Evolutionary conservation across 495 filamentous ascomycete genomes (phyloP).

Genomic region (Lophium mytilinum): DNA sequence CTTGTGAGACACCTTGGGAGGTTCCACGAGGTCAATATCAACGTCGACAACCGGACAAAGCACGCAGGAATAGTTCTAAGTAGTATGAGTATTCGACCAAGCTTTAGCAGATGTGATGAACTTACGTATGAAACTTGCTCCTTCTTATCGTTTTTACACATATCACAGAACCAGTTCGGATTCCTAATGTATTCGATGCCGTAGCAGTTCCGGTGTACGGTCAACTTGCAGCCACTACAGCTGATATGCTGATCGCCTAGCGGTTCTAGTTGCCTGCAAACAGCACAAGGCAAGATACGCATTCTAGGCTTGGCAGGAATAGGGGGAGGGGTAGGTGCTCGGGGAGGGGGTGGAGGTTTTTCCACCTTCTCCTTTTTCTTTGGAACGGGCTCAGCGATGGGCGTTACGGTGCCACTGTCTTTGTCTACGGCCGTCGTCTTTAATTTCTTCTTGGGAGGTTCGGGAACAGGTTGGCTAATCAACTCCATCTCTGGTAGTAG

Average conservation of each 20-base stretch:
- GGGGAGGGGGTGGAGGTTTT: conserved; percentile 28
- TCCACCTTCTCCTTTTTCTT: conserved; percentile 55
- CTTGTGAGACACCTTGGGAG: conserved; percentile 73
- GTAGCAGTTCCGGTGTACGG: conserved; percentile 92
- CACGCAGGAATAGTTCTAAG: conserved; percentile 78
- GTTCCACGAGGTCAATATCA: conserved; percentile 74
- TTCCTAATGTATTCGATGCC: conserved; percentile 65
- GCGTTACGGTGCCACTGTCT: conserved; percentile 43
- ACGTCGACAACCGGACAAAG: conserved; percentile 74
- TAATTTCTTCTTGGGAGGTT: conserved; percentile 52
- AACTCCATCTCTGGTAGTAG: no score
- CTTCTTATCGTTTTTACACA: conserved; percentile 86
- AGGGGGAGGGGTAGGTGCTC: conserved; percentile 32
- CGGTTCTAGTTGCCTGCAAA: conserved; percentile 70
- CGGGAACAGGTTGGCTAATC: conserved; percentile 1
- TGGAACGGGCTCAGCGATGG: conserved; percentile 40
- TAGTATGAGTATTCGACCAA: conserved; percentile 24
- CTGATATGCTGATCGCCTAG: conserved; percentile 61
- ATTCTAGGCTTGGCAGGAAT: conserved; percentile 30
- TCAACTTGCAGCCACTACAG: conserved; percentile 79
- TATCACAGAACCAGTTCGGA: conserved; percentile 90
- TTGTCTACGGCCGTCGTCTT: conserved; percentile 41
- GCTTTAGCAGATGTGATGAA: conserved; percentile 9
- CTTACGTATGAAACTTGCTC: conserved; percentile 77
- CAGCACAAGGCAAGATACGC: conserved; percentile 63